Base-by-base conservation (phyloP, 1,284 basidiomycete genomes). In the Waitea zeae region DNA sequence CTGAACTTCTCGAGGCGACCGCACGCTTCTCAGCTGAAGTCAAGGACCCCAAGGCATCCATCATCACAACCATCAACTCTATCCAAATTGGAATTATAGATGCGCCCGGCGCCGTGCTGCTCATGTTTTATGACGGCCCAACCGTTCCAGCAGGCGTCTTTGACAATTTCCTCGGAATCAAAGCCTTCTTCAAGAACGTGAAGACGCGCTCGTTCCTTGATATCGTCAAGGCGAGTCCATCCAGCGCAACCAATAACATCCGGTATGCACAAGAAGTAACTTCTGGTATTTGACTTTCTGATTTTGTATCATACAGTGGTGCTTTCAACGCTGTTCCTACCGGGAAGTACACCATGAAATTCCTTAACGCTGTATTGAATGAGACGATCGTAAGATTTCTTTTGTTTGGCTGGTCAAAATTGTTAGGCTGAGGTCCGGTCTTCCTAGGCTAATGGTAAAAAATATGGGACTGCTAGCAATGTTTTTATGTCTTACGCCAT, bases 31-130 rank as follows among this genome's bases (percentile, higher is more conserved):
- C 55, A 2, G 49, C 53, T 5, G 58, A 54, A 3, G 60, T 62
- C 9, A 62, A 46, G 0, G 71, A 75, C 43, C 68, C 69, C 1
- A 78, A 75, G n/a, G 77, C 75, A 4, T 52, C 46, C 2, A 58
- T 72, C n/a, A 61, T 78, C 29, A 57, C 64, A 0, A 58, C 69
- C 0, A 72, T 65, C 37, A 67, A 64, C 39, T 64, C 57, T 36
- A n/a, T 61, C 3, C 39, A n/a, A n/a, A n/a, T n/a, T n/a, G n/a
- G n/a, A n/a, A n/a, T n/a, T n/a, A n/a, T n/a, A n/a, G n/a, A n/a
- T n/a, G n/a, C n/a, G n/a, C 37, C 48, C n/a, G 44, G 44, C 13
- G 44, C 48, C 11, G 41, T 43, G 9, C 36, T 46, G 7, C 35
- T 60, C 4, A 31, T 63, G 32, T 65, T 64, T 46, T 65, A 66